phyloP scores from a whole-genome alignment of 495 filamentous ascomycete genomes.

The Emericellopsis terricola region DNA sequence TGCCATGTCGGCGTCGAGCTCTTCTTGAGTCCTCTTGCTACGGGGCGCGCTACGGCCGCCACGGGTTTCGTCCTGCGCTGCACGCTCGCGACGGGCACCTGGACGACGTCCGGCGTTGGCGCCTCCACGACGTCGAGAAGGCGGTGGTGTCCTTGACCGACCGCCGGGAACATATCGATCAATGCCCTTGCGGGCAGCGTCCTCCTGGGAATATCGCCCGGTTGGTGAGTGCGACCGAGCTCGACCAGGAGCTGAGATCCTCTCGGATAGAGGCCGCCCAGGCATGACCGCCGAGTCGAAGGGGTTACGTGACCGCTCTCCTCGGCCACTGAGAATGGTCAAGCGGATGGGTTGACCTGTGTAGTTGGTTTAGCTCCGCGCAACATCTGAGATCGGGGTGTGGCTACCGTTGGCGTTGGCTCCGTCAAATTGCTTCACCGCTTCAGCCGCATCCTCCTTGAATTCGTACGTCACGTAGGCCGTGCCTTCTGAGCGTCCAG shows the following conservation, averaged over 20 bases:
- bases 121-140: conserved; percentile 24
- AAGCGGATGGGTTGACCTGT: conserved; percentile 70
- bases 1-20: conserved; percentile 90
- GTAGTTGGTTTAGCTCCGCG: too few species aligned
- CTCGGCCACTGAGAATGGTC: conserved; percentile 41
- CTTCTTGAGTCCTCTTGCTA: conserved; percentile 76
- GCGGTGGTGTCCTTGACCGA: conserved; percentile 29
- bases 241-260: conserved; percentile 39
- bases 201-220: conserved; percentile 47
- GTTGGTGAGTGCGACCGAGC: conserved; percentile 31
- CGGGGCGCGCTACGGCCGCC: conserved; percentile 30
- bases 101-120: conserved; percentile 34
- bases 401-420: conserved; percentile 67
- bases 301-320: conserved; percentile 31
- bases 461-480: conserved; percentile 70
- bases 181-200: conserved; percentile 50
- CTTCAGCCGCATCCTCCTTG: conserved; percentile 47
- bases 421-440: conserved; percentile 68
- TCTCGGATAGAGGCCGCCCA: conserved; percentile 51
- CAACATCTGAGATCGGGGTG: too few species aligned
- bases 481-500: conserved; percentile 73
- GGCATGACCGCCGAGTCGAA: conserved; percentile 40
- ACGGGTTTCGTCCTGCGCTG: conserved; percentile 17
- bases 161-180: conserved; percentile 67
- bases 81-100: conserved; percentile 26